Conservation (phyloP, 1,284 basidiomycete species). For the Papiliotrema flavescens region DNA sequence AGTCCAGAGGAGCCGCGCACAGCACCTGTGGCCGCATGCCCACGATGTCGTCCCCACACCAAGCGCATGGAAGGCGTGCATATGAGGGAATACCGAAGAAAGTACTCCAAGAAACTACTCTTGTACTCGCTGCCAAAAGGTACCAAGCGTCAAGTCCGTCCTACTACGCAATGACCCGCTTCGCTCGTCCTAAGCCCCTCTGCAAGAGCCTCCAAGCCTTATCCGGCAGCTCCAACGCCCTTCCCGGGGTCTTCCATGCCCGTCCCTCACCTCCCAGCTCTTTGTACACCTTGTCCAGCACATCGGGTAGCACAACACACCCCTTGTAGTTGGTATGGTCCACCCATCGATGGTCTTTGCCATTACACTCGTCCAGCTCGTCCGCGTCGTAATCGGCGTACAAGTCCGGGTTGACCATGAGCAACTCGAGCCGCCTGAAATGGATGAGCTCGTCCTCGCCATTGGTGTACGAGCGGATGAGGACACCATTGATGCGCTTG, state of each 20-base stretch:
- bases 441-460: conserved; percentile 10
- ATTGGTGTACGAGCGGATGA: conserved; percentile 13
- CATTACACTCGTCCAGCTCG: background rate
- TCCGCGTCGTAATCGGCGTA: background rate
- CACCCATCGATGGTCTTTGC: conserved; percentile 4
- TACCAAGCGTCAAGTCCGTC: background rate
- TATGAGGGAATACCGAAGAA: too few species aligned
- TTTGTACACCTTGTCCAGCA: conserved; percentile 1
- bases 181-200: background rate
- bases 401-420: conserved; percentile 8
- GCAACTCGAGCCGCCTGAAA: conserved; percentile 12
- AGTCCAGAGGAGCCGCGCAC: too few species aligned
- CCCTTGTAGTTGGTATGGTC: conserved; percentile 6
- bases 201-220: conserved; percentile 3
- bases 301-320: background rate
- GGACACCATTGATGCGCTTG: conserved; percentile 11
- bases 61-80: too few species aligned
- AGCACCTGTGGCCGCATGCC: too few species aligned
- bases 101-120: too few species aligned
- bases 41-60: too few species aligned
- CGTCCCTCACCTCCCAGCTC: background rate
- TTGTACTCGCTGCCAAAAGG: too few species aligned
- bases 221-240: conserved; percentile 1
- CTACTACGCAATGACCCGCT: background rate
- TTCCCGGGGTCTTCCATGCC: conserved; percentile 1